phyloP scores from a whole-genome alignment of 495 filamentous ascomycete species.

The Aspergillus steynii region DNA sequence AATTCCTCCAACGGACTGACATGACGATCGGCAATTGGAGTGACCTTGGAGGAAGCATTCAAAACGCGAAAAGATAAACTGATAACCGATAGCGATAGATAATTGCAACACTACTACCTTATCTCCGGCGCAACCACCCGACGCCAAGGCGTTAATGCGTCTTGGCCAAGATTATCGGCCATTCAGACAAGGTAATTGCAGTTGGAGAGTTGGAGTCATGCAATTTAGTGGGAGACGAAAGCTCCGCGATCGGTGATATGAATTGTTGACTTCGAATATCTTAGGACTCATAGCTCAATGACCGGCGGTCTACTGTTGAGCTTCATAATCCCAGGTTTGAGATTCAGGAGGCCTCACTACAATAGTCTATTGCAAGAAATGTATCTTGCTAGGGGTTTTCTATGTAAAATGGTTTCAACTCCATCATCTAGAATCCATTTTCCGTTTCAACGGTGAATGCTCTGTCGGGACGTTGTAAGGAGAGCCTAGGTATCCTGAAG shows the following conservation, averaged over 20 bases:
- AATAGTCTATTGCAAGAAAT: too few species aligned
- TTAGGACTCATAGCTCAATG: neutral
- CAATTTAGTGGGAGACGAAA: neutral
- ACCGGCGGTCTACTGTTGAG: too few species aligned
- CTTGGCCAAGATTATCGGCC: neutral
- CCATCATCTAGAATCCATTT: too few species aligned
- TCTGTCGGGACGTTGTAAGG: too few species aligned
- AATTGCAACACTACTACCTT: neutral
- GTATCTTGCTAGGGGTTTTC: too few species aligned
- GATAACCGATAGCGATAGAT: neutral
- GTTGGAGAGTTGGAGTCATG: neutral
- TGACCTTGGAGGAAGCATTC: neutral
- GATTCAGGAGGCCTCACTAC: too few species aligned
- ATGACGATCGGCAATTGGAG: neutral
- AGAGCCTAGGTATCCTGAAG: too few species aligned
- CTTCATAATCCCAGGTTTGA: too few species aligned
- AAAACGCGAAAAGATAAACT: neutral
- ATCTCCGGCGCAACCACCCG: constrained; percentile 4
- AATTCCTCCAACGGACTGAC: neutral
- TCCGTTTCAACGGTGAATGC: too few species aligned
- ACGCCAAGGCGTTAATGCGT: constrained; percentile 4
- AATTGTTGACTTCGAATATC: neutral
- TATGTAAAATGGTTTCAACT: too few species aligned
- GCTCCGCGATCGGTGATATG: neutral
- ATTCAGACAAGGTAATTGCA: neutral